These are phyloP conservation scores for Ophiostoma pallidulum DNA, from an alignment of 2,329 filamentous ascomycete species.

Conservation along the genomic window DNA sequence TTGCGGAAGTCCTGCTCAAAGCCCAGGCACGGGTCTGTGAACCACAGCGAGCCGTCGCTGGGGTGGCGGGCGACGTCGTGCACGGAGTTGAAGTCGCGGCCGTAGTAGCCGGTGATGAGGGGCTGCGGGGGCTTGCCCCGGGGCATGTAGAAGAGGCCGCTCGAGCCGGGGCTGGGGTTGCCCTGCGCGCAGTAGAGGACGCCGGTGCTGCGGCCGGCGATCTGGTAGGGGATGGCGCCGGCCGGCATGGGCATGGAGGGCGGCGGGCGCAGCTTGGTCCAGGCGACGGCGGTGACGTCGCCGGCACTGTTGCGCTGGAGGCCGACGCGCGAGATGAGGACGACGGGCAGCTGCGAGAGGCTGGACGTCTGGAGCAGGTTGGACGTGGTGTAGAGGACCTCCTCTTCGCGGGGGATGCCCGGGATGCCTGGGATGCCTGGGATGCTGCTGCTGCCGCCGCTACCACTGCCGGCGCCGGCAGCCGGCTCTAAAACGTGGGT, in stretches of 20 bases:
- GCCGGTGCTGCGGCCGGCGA: constrained; percentile 27
- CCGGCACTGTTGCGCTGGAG: constrained; percentile 21
- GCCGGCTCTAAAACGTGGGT: constrained; percentile 27
- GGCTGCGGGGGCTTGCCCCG: constrained; percentile 23
- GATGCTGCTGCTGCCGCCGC: neutral
- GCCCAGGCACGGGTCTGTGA: constrained; percentile 38
- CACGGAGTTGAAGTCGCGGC: constrained; percentile 37
- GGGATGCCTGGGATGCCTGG: too few species aligned
- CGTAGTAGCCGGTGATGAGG: constrained; percentile 34
- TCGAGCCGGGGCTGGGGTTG: constrained; percentile 12
- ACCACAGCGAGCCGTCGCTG: constrained; percentile 35
- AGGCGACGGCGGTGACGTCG: constrained; percentile 26
- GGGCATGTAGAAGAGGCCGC: constrained; percentile 33
- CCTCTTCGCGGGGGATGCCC: constrained; percentile 14
- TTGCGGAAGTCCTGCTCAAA: constrained; percentile 36
- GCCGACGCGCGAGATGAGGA: constrained; percentile 36
- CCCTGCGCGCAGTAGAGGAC: constrained; percentile 22
- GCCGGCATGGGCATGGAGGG: constrained; percentile 44
- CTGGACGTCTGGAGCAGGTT: constrained; percentile 30
- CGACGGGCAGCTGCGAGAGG: constrained; percentile 29
- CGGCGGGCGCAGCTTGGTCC: constrained; percentile 34
- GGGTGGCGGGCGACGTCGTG: constrained; percentile 32
- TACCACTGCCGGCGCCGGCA: neutral
- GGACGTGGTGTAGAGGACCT: constrained; percentile 38
- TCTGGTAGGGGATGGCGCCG: constrained; percentile 45